Conservation (phyloP, 495 filamentous ascomycete species). For the Chaetomium tenue region DNA sequence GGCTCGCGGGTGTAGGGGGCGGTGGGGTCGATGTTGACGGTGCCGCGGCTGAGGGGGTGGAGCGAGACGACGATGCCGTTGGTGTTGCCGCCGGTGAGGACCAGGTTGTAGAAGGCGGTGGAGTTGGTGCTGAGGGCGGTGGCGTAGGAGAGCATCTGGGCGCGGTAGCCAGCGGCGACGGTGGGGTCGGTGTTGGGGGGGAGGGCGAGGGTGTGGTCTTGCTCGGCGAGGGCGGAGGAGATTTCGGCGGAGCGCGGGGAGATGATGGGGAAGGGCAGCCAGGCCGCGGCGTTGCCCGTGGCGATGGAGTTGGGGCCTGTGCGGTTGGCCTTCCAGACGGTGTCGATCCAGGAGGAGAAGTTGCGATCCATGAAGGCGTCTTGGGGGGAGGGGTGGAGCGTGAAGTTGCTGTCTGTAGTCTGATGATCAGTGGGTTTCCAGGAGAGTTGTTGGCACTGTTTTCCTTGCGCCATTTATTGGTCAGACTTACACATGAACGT, state of each 20-base stretch:
- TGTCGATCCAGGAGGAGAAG: constrained; percentile 40
- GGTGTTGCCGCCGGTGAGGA: constrained; percentile 36
- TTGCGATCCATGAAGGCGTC: constrained; percentile 42
- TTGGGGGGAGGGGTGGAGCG: constrained; percentile 31
- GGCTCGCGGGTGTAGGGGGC: constrained; percentile 41
- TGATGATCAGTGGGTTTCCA: background rate
- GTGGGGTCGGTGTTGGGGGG: constrained; percentile 39
- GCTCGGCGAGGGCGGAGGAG: constrained; percentile 34
- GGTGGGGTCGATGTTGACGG: constrained; percentile 44
- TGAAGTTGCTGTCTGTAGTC: constrained; percentile 36
- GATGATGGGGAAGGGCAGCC: constrained; percentile 48
- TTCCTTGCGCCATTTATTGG: background rate
- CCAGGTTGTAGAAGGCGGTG: constrained; percentile 47
- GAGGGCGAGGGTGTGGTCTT: constrained; percentile 42
- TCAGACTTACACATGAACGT: constrained; percentile 34
- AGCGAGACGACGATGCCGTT: constrained; percentile 42
- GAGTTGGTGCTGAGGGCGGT: constrained; percentile 37
- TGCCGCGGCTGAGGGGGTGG: constrained; percentile 49
- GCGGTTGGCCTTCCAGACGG: constrained; percentile 38
- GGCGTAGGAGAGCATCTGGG: constrained; percentile 47
- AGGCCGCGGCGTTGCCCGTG: constrained; percentile 45
- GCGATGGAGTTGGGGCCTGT: constrained; percentile 48
- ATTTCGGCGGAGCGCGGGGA: constrained; percentile 38
- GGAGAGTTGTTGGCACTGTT: background rate
- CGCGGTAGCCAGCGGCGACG: constrained; percentile 46